Conservation (phyloP, 805 yeast genomes). For the Jamesozyma rosinii region DNA sequence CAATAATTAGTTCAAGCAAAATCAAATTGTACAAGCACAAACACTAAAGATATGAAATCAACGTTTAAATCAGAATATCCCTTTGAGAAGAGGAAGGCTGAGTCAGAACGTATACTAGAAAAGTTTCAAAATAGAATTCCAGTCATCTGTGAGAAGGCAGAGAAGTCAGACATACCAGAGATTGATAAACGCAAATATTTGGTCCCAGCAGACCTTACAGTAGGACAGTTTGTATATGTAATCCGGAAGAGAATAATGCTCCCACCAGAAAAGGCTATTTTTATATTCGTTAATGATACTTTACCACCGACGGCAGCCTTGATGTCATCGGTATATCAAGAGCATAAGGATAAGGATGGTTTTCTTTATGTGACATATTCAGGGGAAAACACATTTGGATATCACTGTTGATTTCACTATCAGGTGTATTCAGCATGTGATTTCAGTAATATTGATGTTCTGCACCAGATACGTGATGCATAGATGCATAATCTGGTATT, state of each 20-base stretch:
- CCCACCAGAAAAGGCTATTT: slow-evolving; percentile 95
- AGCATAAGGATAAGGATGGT: slow-evolving; percentile 96
- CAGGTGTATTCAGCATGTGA: neutral
- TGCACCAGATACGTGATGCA: no score
- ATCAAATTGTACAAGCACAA: neutral
- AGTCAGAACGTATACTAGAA: slow-evolving; percentile 80
- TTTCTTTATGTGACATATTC: slow-evolving; percentile 91
- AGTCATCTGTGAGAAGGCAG: slow-evolving; percentile 92
- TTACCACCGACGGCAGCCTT: slow-evolving; percentile 97
- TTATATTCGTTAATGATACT: slow-evolving; percentile 92
- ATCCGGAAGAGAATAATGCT: slow-evolving; percentile 91
- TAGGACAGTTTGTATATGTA: slow-evolving; percentile 96
- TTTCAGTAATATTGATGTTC: neutral
- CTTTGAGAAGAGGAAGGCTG: slow-evolving; percentile 90
- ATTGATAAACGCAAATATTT: slow-evolving; percentile 95
- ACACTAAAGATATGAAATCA: slow-evolving; percentile 22
- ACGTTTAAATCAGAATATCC: slow-evolving; percentile 59
- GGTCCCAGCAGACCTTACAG: slow-evolving; percentile 92
- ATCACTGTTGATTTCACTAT: neutral
- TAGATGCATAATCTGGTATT: no score
- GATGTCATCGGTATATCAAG: slow-evolving; percentile 90
- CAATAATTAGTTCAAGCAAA: no score
- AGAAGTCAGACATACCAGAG: slow-evolving; percentile 89
- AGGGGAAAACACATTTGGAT: slow-evolving; percentile 95
- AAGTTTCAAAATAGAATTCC: slow-evolving; percentile 91